These are phyloP conservation scores for Cryptosporidium xiaoi DNA, from an alignment of 169 alveolate species.

Conservation along the genomic window DNA sequence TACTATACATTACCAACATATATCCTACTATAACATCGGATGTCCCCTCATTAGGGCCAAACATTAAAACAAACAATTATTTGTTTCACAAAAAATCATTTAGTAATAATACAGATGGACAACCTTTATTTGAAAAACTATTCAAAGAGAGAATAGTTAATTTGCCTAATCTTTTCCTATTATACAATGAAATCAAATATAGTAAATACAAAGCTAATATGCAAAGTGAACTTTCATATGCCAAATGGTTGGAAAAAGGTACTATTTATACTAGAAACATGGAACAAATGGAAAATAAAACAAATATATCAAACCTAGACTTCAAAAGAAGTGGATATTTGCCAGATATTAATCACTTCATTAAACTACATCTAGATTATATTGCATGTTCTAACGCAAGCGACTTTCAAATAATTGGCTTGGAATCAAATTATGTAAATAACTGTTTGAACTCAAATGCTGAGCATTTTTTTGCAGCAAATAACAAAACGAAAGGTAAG, in stretches of 20 bases:
- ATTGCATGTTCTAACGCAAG: neutral
- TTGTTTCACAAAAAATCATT: constrained; percentile 1
- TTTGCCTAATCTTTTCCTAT: constrained; percentile 36
- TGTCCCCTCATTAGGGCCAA: constrained; percentile 28
- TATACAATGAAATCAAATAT: constrained; percentile 37
- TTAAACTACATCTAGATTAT: neutral
- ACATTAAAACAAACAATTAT: constrained; percentile 21
- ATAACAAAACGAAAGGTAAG: neutral
- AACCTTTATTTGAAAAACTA: constrained; percentile 12
- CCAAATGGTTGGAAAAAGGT: constrained; percentile 10
- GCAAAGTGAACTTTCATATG: constrained; percentile 37
- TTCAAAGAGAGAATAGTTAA: constrained; percentile 13
- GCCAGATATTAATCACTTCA: constrained; percentile 20
- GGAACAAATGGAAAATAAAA: neutral
- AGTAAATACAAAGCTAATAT: constrained; percentile 19
- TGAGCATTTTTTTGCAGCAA: neutral
- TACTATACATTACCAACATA: neutral
- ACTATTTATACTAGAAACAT: neutral
- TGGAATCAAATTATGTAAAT: neutral
- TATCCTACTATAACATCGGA: constrained; percentile 15
- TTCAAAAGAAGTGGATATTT: neutral
- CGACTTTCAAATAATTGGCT: constrained; percentile 16
- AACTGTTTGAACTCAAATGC: neutral
- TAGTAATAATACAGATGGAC: neutral
- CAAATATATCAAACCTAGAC: neutral